phyloP scores from a whole-genome alignment of 2,329 filamentous ascomycete species.

The Ceratocystis huliohia region DNA sequence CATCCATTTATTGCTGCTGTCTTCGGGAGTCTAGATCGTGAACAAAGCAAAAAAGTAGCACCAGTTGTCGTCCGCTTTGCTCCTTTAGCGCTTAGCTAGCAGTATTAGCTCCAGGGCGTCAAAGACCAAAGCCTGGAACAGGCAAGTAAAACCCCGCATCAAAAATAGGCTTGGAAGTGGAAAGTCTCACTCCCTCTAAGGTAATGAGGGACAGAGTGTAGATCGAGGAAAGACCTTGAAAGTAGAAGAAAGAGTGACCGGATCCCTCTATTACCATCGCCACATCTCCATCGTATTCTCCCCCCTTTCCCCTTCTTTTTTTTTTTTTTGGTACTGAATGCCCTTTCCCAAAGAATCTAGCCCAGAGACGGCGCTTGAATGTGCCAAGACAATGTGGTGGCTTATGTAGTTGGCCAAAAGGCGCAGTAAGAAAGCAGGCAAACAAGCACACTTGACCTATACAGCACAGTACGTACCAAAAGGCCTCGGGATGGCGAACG shows the following conservation, averaged over 20 bases:
- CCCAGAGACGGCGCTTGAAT: not conserved
- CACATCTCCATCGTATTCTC: not conserved
- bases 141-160: not conserved
- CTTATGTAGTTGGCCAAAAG: not conserved
- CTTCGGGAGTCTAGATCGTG: not conserved
- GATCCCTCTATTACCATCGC: not conserved
- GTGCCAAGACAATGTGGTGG: slow-evolving; percentile 3
- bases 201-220: too few relatives aligned
- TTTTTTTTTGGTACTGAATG: not conserved
- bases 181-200: too few relatives aligned
- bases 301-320: not conserved
- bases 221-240: too few relatives aligned
- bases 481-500: not conserved
- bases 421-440: not conserved
- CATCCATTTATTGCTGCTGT: not conserved
- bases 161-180: not conserved
- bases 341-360: not conserved
- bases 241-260: not conserved
- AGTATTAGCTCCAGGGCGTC: not conserved
- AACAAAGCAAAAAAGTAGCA: not conserved
- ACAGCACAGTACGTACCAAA: not conserved
- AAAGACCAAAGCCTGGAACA: not conserved
- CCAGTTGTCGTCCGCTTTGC: not conserved
- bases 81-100: not conserved
- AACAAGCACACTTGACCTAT: not conserved